Evolutionary conservation across 805 yeast species (phyloP).

Genomic region (Deakozyma indianensis): DNA sequence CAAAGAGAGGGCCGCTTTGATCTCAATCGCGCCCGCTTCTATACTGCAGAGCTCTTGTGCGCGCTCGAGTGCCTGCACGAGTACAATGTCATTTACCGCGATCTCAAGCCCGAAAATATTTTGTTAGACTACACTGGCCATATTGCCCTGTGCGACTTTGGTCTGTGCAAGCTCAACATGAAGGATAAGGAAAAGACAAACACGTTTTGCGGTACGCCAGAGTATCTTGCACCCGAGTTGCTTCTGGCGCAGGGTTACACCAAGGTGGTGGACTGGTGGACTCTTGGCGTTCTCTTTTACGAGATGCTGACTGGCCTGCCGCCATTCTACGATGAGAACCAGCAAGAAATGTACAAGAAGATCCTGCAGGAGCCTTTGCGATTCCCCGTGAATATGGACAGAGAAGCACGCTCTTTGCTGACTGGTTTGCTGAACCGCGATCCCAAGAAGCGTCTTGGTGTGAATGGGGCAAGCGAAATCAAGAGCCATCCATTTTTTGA

Average conservation of each 20-base stretch:
- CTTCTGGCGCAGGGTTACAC: slow-evolving; percentile 88
- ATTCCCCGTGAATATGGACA: slow-evolving; percentile 79
- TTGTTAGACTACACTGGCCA: slow-evolving; percentile 92
- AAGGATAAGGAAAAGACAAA: slow-evolving; percentile 67
- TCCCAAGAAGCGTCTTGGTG: slow-evolving; percentile 65
- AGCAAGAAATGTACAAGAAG: slow-evolving; percentile 84
- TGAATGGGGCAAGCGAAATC: slow-evolving; percentile 71
- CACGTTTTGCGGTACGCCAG: slow-evolving; percentile 97
- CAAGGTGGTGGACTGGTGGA: slow-evolving; percentile 97
- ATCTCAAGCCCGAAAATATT: slow-evolving; percentile 91
- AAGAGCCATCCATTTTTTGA: slow-evolving; percentile 74
- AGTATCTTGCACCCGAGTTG: slow-evolving; percentile 90
- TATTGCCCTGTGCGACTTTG: slow-evolving; percentile 94
- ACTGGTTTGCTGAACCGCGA: slow-evolving; percentile 68
- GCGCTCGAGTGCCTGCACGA: slow-evolving; percentile 88
- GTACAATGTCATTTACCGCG: slow-evolving; percentile 86
- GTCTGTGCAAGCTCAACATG: slow-evolving; percentile 93
- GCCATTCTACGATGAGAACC: slow-evolving; percentile 92
- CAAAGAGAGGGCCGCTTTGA: slow-evolving; percentile 85
- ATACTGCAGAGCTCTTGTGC: slow-evolving; percentile 84
- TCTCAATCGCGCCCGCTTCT: slow-evolving; percentile 78
- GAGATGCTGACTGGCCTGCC: slow-evolving; percentile 97
- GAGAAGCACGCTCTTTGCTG: slow-evolving; percentile 71
- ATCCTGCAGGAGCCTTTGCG: slow-evolving; percentile 77
- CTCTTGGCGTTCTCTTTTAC: slow-evolving; percentile 80